These are phyloP conservation scores for Trichoderma simmonsii DNA, from an alignment of 2,329 filamentous ascomycete genomes.

Conservation along the genomic window DNA sequence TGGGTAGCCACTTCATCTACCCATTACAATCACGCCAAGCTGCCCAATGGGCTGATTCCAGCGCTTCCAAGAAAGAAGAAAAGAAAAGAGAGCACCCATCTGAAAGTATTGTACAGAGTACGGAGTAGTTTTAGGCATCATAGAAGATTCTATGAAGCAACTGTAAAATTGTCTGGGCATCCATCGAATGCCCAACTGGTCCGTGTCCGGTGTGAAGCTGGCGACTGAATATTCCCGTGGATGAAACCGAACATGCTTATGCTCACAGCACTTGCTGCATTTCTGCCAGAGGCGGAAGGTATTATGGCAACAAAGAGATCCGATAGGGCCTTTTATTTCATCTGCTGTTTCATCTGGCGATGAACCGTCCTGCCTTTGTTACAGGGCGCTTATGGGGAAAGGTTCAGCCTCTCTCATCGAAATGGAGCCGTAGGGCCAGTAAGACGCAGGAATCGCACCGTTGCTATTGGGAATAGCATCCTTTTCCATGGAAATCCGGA, in stretches of 20 bases:
- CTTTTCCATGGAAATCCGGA: neutral
- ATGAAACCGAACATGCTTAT: neutral
- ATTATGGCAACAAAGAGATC: neutral
- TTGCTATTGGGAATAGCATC: neutral
- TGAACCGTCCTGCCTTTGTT: neutral
- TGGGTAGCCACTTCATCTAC: neutral
- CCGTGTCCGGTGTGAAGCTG: neutral
- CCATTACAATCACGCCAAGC: neutral
- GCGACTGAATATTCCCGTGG: neutral
- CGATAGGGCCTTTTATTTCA: neutral
- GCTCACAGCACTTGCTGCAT: conserved; percentile 4
- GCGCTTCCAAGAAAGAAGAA: neutral
- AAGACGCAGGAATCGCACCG: neutral
- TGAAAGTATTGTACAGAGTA: neutral
- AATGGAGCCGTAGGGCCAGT: neutral
- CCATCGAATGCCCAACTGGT: neutral
- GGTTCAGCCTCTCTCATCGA: neutral
- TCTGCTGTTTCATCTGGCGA: neutral
- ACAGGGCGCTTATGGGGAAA: neutral
- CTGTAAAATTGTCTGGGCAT: neutral
- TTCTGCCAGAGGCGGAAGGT: neutral
- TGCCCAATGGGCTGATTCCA: neutral
- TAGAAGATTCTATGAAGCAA: neutral
- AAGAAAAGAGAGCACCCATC: neutral
- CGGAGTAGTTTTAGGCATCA: neutral